Evolutionary conservation across 352 stramenopile species (phyloP).

Genomic region (Phytophthora multivora): DNA sequence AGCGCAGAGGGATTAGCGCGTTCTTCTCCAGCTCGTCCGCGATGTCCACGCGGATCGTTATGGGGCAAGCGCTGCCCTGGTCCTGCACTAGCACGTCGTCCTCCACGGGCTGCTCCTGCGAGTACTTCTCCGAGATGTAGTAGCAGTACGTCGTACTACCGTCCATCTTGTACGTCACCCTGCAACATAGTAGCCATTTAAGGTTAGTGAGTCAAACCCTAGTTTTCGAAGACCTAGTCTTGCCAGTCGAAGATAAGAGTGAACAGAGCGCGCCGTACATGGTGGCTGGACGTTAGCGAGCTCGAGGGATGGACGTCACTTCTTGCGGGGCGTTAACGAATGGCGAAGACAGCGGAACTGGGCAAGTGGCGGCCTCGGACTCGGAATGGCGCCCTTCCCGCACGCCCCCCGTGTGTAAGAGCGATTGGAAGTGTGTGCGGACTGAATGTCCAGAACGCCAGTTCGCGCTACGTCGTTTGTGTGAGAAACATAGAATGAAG

Average conservation of each 20-base stretch:
- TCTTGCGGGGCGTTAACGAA: neutral
- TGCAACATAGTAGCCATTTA: slow-evolving; percentile 12
- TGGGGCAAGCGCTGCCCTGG: slow-evolving; percentile 53
- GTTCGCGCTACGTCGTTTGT: slow-evolving; percentile 27
- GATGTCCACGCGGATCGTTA: slow-evolving; percentile 72
- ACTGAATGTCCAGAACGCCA: slow-evolving; percentile 33
- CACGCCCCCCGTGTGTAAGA: slow-evolving; percentile 3
- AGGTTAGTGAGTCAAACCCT: neutral
- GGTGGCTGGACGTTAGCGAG: slow-evolving; percentile 12
- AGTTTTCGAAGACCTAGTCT: slow-evolving; percentile 4
- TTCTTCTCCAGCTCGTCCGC: slow-evolving; percentile 53
- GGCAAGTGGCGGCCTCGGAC: slow-evolving; percentile 1
- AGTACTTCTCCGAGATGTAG: slow-evolving; percentile 71
- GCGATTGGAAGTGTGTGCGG: slow-evolving; percentile 2
- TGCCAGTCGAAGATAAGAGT: neutral
- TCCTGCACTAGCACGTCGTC: slow-evolving; percentile 49
- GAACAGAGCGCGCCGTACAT: slow-evolving; percentile 28
- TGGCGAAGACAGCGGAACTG: slow-evolving; percentile 7
- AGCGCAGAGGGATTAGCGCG: slow-evolving; percentile 53
- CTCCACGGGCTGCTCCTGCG: slow-evolving; percentile 44
- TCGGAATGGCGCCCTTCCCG: slow-evolving; percentile 7
- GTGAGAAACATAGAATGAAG: slow-evolving; percentile 32
- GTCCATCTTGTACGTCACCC: slow-evolving; percentile 75
- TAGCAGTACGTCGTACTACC: slow-evolving; percentile 84
- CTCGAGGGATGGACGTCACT: slow-evolving; percentile 5